Base-by-base conservation (phyloP, 208 protist genomes). In the Crithidia sp. region DNA sequence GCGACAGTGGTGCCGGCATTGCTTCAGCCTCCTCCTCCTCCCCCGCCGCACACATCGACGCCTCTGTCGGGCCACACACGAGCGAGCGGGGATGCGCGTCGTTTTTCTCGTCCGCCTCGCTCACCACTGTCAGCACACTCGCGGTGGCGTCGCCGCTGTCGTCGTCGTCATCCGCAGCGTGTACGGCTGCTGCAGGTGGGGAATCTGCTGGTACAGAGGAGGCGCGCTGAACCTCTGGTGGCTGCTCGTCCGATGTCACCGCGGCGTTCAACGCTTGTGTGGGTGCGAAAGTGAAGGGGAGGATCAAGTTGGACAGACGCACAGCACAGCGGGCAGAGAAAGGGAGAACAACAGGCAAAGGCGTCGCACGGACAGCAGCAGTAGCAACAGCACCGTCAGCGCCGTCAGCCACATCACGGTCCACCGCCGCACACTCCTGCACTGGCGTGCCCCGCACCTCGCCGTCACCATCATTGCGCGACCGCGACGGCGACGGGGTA, bases 401-500 rank as follows among this genome's bases (percentile, higher is more conserved):
- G 28, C 0, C 28, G 28, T 28, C 28, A 2, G 28, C 28, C 28
- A 28, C 28, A 0, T 28, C 28, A 1, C 28, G 28, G 28, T 28
- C 28, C 28, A 28, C 28, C 28, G 28, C 28, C 28, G 28, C 28
- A 28, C 28, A 28, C 28, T 28, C 28, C 28, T 28, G 28, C 28
- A 28, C 0, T 28, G 28, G 28, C 28, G 28, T 28, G 28, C 1
- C 1, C 1, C 28, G 28, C 28, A 28, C 28, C 28, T 67, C 50
- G 4, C 0, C 37, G 44, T 37, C 44, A 4, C n/a, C 44, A 8
- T 50, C 28, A 3, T 3, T 4, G 56, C 56, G 67, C 49, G 67
- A 45, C 36, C 37, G 4, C 13, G 67, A 71, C 3, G 67, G 67
- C 9, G 67, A 71, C 7, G 65, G 73, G 14, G 73, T 78, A 5